Evolutionary conservation across 257 asterid species (phyloP), one percentile per base, ranked within the genome.

Genomic region (Solanum corneliomulleri): DNA sequence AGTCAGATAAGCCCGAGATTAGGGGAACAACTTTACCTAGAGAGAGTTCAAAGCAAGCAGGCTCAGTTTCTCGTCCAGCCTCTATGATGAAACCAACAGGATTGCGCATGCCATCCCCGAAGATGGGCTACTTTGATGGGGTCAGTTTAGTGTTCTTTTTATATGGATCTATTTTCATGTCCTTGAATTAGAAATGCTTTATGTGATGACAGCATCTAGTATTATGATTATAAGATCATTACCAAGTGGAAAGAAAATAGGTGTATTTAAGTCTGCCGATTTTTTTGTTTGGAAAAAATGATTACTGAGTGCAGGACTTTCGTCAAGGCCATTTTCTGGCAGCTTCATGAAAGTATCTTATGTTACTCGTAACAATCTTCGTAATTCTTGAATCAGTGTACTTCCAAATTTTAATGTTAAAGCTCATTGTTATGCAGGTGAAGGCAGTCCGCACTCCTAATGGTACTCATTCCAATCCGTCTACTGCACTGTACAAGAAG

Each of bases 111-210:
- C 99, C 99, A 75, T 94, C 98, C 71, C 99, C 98, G 27, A 95
- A 94, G 90, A 94, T 97, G 89, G 99, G 99, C 68, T 95, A 87
- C 92, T 97, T 97, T 89, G 99, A 97, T 39, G 99, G 98, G 99
- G 99, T 97, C 82, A 91, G 97, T 93, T 89, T 85, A 13, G 31
- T 84, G 72, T 70, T 83, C 33, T 91, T 42, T 68, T 44, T 75
- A 85, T 85, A 64, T 33, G 18, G 5, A 83, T 62, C 49, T 76
- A 41, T 11, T 87, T 84, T 75, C 44, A 23, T 31, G 72, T 15
- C 20, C 9, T 41, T 80, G 18, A 1, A 80, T 29, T 47, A 47
- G 44, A 47, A 80, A 80, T 80, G n/a, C 15, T 45, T 78, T 45
- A 78, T 13, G 16, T 45, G 84, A 27, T 78, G 85, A 18, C 44